Evolutionary conservation across 805 yeast species (phyloP).

Genomic region (Komagataella populi): DNA sequence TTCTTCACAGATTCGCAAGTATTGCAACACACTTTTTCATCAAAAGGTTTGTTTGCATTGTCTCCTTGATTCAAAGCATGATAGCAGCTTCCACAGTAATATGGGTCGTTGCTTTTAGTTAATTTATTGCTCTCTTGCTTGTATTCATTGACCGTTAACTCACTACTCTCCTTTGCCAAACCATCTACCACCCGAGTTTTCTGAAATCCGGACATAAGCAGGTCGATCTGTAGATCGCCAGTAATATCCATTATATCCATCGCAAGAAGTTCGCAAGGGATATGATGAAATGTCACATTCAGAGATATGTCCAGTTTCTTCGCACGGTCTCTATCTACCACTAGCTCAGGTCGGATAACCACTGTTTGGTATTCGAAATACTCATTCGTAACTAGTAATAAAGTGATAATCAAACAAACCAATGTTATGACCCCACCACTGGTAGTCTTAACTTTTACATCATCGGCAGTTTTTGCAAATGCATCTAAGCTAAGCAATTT

Average conservation of each 20-base stretch:
- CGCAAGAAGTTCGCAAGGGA: constrained; percentile 76
- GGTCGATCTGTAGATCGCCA: constrained; percentile 72
- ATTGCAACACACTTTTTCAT: constrained; percentile 60
- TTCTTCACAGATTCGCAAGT: constrained; percentile 68
- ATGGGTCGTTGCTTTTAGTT: constrained; percentile 11
- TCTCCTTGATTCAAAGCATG: constrained; percentile 57
- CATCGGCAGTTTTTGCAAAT: constrained; percentile 91
- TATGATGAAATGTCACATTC: constrained; percentile 69
- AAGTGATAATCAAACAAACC: constrained; percentile 45
- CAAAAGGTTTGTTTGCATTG: constrained; percentile 22
- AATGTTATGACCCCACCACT: constrained; percentile 86
- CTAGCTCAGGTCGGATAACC: constrained; percentile 67
- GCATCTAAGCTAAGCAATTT: constrained; percentile 59
- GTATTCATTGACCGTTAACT: constrained; percentile 25
- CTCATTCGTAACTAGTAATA: constrained; percentile 57
- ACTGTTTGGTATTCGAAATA: constrained; percentile 61
- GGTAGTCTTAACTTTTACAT: constrained; percentile 76
- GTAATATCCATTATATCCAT: constrained; percentile 82
- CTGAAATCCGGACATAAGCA: constrained; percentile 56
- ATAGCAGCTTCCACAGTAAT: constrained; percentile 83
- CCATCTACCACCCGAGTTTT: constrained; percentile 44
- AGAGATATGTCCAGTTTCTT: constrained; percentile 64
- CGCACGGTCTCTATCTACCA: constrained; percentile 74
- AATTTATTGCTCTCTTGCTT: constrained; percentile 7
- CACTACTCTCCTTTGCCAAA: constrained; percentile 31